Percentiles rank a stretch among this genome's conserved stretches.
These are phyloP conservation scores for Wolfiporia cocos DNA, from an alignment of 1,284 basidiomycete species.

Conservation along the genomic window DNA sequence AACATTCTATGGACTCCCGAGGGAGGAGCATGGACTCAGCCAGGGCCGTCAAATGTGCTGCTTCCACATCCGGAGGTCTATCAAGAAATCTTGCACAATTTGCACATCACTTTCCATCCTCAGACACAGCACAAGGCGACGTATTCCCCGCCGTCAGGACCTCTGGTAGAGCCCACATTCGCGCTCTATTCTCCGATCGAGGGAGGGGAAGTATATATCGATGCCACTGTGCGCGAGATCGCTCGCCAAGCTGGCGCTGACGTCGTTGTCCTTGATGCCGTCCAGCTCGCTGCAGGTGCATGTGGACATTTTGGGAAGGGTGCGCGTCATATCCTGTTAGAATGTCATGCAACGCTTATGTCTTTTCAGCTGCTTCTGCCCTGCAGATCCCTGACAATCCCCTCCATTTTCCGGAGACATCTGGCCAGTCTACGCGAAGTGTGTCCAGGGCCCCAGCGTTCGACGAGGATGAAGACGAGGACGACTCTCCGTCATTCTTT, in stretches of 20 bases:
- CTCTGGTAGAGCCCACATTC: slow-evolving; percentile 66
- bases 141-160: slow-evolving; percentile 43
- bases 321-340: slow-evolving; percentile 24
- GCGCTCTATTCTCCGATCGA: slow-evolving; percentile 84
- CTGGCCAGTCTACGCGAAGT: slow-evolving; percentile 20
- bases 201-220: slow-evolving; percentile 73
- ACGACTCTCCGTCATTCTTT: slow-evolving; percentile 33
- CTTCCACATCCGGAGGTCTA: slow-evolving; percentile 55
- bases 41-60: slow-evolving; percentile 18
- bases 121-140: slow-evolving; percentile 72
- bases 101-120: slow-evolving; percentile 71
- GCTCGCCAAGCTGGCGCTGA: slow-evolving; percentile 70
- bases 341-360: not conserved
- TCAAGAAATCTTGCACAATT: slow-evolving; percentile 64
- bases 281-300: slow-evolving; percentile 78
- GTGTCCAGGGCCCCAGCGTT: slow-evolving; percentile 15
- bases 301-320: slow-evolving; percentile 74
- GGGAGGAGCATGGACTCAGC: too few relatives aligned
- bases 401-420: slow-evolving; percentile 48
- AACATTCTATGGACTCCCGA: slow-evolving; percentile 63
- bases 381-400: slow-evolving; percentile 69
- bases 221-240: slow-evolving; percentile 71
- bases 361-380: slow-evolving; percentile 46
- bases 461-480: slow-evolving; percentile 45
- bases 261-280: slow-evolving; percentile 74